phyloP scores from a whole-genome alignment of 1,284 basidiomycete genomes.

The Pseudozyma hubeiensis region DNA sequence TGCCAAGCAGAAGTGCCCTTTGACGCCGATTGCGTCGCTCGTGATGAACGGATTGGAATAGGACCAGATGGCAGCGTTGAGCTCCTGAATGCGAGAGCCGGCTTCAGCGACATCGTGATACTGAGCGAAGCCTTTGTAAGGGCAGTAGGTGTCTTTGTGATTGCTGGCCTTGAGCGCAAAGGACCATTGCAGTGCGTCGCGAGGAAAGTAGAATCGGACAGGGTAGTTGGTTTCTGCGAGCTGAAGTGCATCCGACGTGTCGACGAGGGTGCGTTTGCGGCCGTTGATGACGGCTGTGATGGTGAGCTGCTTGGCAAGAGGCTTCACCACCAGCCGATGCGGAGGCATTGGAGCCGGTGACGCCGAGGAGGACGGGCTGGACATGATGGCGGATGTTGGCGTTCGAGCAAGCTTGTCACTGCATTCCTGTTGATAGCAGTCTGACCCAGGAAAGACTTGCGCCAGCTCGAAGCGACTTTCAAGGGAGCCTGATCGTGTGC shows the following conservation, averaged over 20 bases:
- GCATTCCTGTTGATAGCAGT: neutral
- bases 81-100: conserved; percentile 17
- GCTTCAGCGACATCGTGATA: conserved; percentile 34
- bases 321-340: conserved; percentile 29
- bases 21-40: conserved; percentile 29
- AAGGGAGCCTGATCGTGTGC: too few species aligned
- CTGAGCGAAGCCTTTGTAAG: conserved; percentile 45
- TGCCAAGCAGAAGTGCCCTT: conserved; percentile 36
- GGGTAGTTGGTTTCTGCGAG: conserved; percentile 46
- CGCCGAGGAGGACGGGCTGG: conserved; percentile 10
- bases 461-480: too few species aligned
- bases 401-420: neutral
- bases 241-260: conserved; percentile 30
- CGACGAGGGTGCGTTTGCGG: conserved; percentile 26
- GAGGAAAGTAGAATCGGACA: conserved; percentile 43
- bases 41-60: conserved; percentile 35
- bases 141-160: conserved; percentile 40
- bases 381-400: conserved; percentile 9
- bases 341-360: conserved; percentile 29
- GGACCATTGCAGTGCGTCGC: conserved; percentile 30
- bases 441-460: too few species aligned
- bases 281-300: conserved; percentile 35
- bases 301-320: conserved; percentile 23
- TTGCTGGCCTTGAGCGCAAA: conserved; percentile 32
- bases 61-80: conserved; percentile 40